Evolutionary conservation across 2,329 filamentous ascomycete species (phyloP).

Genomic region (Davidsoniella neocaledoniae): DNA sequence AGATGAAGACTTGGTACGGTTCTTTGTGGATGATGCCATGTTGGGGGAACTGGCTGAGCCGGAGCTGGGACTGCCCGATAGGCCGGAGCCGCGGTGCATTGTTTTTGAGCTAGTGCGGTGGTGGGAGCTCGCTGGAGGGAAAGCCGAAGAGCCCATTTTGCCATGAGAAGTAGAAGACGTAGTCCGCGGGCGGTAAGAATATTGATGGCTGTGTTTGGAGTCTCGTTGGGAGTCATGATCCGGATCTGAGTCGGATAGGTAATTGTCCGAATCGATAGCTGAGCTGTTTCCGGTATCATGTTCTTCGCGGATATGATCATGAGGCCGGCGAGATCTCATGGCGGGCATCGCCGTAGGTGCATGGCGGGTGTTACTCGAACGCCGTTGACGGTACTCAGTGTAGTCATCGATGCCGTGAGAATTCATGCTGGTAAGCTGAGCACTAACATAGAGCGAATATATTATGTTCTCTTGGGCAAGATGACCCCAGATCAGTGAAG

Average conservation of each 20-base stretch:
- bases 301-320: constrained; percentile 2
- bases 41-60: neutral
- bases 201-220: neutral
- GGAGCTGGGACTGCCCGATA: neutral
- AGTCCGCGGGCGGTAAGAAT: constrained; percentile 1
- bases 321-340: neutral
- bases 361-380: constrained; percentile 1
- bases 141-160: constrained; percentile 1
- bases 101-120: neutral
- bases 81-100: constrained; percentile 1
- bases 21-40: neutral
- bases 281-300: neutral
- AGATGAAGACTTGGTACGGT: constrained; percentile 5
- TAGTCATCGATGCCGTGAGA: constrained; percentile 5
- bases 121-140: neutral
- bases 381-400: constrained; percentile 1
- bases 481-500: neutral
- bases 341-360: neutral
- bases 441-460: no score
- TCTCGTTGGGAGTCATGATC: neutral
- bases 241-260: neutral
- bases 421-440: constrained; percentile 1
- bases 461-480: no score
- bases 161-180: neutral
- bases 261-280: constrained; percentile 4